Evolutionary conservation across 768 basidiomycete species (phyloP).

Genomic region (Xanthoconium purpureum): DNA sequence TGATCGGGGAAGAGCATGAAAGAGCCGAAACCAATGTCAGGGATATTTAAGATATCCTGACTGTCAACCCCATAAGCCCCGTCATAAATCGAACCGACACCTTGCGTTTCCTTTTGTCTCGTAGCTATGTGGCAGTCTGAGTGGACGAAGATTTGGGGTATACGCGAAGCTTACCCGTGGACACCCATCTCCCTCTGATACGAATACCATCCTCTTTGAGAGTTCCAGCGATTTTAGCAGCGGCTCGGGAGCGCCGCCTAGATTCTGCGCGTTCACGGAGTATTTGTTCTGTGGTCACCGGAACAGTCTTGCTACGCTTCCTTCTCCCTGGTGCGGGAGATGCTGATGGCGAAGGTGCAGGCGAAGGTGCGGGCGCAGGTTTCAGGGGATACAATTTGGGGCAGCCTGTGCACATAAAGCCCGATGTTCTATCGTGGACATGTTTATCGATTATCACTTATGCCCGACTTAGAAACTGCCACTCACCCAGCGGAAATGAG

Average conservation of each 20-base stretch:
- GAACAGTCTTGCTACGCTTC: constrained; percentile 37
- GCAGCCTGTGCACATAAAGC: constrained; percentile 58
- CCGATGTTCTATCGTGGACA: constrained; percentile 41
- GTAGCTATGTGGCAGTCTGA: constrained; percentile 35
- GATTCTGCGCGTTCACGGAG: constrained; percentile 47
- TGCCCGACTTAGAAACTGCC: background rate
- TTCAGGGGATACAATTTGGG: constrained; percentile 49
- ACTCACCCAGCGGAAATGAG: constrained; percentile 60
- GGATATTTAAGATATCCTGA: constrained; percentile 59
- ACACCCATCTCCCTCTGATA: constrained; percentile 59
- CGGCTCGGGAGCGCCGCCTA: constrained; percentile 42
- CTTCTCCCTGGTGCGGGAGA: constrained; percentile 40
- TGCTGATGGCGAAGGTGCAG: constrained; percentile 37
- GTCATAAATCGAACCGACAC: constrained; percentile 51
- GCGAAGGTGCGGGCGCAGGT: constrained; percentile 32
- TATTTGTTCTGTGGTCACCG: constrained; percentile 46
- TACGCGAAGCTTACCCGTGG: constrained; percentile 41
- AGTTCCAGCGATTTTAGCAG: constrained; percentile 34
- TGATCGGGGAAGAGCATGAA: constrained; percentile 74
- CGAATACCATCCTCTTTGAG: constrained; percentile 39
- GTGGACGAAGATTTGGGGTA: background rate
- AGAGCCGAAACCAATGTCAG: constrained; percentile 52
- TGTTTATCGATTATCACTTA: background rate
- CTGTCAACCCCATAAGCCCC: constrained; percentile 66
- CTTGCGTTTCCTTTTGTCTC: constrained; percentile 43